A percentile compares a stretch with the other conserved stretches of the same genome.
Conservation (phyloP, 805 yeast genomes). For the Metschnikowia similis region DNA sequence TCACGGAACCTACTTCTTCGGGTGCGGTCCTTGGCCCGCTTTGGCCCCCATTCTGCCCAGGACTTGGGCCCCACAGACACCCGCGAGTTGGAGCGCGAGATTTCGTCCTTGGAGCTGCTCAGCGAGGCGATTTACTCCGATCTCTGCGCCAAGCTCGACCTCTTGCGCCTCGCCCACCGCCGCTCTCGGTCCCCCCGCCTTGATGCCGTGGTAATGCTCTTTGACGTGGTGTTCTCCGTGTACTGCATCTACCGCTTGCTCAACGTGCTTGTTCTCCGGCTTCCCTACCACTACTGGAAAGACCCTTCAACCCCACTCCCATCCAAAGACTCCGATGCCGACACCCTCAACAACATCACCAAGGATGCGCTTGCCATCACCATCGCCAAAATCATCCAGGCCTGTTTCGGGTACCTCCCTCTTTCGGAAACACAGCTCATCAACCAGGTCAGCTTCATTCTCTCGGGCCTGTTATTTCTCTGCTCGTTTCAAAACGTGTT, state of each 20-base stretch:
- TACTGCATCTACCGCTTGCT: slow-evolving; percentile 49
- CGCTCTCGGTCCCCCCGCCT: neutral
- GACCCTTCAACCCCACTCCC: slow-evolving; percentile 6
- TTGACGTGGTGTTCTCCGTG: slow-evolving; percentile 33
- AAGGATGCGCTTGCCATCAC: slow-evolving; percentile 49
- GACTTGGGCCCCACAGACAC: slow-evolving; percentile 20
- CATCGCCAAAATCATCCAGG: slow-evolving; percentile 36
- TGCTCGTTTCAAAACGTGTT: slow-evolving; percentile 64
- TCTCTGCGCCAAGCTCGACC: slow-evolving; percentile 17
- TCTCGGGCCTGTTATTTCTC: slow-evolving; percentile 56
- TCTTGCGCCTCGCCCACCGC: neutral
- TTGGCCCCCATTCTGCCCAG: too few species aligned
- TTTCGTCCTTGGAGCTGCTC: slow-evolving; percentile 33
- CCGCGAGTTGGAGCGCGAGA: slow-evolving; percentile 36
- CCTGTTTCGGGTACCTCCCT: slow-evolving; percentile 23
- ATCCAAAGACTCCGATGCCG: slow-evolving; percentile 6
- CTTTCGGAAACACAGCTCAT: slow-evolving; percentile 38
- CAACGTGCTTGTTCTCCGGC: slow-evolving; percentile 36
- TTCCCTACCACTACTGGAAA: slow-evolving; percentile 29
- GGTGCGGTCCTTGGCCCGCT: slow-evolving; percentile 38
- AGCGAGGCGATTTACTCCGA: slow-evolving; percentile 29
- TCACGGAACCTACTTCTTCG: slow-evolving; percentile 25
- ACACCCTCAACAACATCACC: slow-evolving; percentile 15
- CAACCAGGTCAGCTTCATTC: slow-evolving; percentile 44
- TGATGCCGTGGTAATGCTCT: slow-evolving; percentile 3